These are phyloP conservation scores for Kwoniella sp. DNA, from an alignment of 768 basidiomycete genomes.

Conservation along the genomic window DNA sequence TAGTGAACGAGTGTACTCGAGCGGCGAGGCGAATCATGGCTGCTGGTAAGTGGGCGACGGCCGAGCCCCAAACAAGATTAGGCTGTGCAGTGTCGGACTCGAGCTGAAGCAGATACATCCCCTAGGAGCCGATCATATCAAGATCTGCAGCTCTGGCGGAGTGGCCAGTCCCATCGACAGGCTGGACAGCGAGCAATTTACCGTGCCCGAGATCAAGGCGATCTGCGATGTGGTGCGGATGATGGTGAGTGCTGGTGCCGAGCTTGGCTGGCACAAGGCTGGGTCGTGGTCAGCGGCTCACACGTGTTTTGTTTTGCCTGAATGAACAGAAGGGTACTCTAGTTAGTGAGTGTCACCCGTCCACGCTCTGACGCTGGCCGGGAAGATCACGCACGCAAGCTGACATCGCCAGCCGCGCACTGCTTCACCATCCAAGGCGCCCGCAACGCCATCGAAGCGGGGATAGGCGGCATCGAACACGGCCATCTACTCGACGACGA, in stretches of 20 bases:
- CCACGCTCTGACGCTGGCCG: background rate
- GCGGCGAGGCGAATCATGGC: constrained; percentile 24
- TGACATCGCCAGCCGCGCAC: no score
- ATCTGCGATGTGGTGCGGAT: constrained; percentile 25
- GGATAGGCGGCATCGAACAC: constrained; percentile 32
- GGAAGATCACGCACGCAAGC: no score
- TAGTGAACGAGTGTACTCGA: constrained; percentile 25
- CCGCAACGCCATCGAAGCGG: constrained; percentile 23
- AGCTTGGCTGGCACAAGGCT: no score
- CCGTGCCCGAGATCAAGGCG: constrained; percentile 27
- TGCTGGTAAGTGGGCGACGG: constrained; percentile 29
- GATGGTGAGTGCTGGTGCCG: constrained; percentile 32
- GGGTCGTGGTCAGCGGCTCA: background rate
- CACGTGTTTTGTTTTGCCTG: background rate
- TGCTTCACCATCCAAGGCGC: constrained; percentile 23
- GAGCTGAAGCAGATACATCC: no score
- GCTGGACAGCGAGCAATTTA: constrained; percentile 25
- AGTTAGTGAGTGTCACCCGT: constrained; percentile 21
- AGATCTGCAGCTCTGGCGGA: constrained; percentile 26
- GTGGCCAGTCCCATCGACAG: constrained; percentile 24
- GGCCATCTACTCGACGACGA: constrained; percentile 30
- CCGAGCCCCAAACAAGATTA: no score
- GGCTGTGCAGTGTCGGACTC: no score
- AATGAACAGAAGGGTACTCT: constrained; percentile 10
- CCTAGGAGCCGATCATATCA: constrained; percentile 33